Conservation (phyloP, 176 grass and related monocot species). For the bread wheat (Triticum aestivum) region DNA sequence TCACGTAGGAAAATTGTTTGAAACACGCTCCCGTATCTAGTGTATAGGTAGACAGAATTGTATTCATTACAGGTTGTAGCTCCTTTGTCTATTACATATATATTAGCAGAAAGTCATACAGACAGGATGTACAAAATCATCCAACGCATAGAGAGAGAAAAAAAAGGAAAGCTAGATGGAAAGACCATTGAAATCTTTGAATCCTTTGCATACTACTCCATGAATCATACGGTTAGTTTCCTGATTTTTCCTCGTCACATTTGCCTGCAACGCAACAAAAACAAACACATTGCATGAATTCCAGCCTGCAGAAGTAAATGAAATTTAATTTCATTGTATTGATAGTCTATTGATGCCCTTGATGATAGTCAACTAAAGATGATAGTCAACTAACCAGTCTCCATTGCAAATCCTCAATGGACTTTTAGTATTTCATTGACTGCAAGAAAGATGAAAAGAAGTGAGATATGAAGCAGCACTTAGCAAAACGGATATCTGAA, state of each 20-base stretch:
- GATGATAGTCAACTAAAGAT: not conserved
- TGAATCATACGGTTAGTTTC: conserved; percentile 17
- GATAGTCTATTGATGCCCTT: not conserved
- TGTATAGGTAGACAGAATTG: no score
- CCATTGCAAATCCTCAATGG: conserved; percentile 50
- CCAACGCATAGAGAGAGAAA: no score
- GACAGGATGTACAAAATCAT: no score
- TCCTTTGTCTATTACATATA: no score
- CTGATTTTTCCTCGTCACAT: conserved; percentile 39
- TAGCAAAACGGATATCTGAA: no score
- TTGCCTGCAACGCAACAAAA: conserved; percentile 28
- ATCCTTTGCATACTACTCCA: not conserved
- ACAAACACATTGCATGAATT: not conserved
- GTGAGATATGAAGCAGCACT: no score
- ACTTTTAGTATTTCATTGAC: no score
- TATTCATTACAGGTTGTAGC: no score
- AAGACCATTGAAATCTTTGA: not conserved
- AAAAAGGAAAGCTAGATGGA: not conserved
- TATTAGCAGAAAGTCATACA: no score
- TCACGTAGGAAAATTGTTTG: conserved; percentile 24
- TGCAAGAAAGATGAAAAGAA: no score
- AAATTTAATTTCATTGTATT: not conserved
- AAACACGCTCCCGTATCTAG: not conserved
- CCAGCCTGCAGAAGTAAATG: not conserved
- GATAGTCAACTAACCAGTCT: conserved; percentile 46